Evolutionary conservation across 371 early-diverging fungal species (phyloP), one percentile per base, ranked within the genome.

Genomic region (Mortierella sp.): DNA sequence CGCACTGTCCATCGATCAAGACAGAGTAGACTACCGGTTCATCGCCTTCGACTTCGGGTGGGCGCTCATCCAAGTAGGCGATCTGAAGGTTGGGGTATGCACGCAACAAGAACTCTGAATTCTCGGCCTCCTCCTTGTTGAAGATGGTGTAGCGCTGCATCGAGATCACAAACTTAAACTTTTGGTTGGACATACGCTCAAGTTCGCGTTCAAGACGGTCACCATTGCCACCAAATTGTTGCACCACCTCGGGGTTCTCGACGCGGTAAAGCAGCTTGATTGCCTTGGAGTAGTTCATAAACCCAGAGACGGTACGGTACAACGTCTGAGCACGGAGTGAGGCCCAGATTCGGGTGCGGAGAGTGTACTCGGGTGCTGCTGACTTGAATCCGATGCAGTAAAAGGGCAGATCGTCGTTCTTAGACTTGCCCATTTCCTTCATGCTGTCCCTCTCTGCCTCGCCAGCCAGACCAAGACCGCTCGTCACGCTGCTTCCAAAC

Each of bases 271-370:
- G 88, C 3, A 96, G 89, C 81, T 95, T 94, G 81, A 97, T 92
- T 2, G 97, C 96, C 82, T 95, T 95, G 70, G 92, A 91, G 77
- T 97, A 97, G 83, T 97, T 97, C 97, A 97, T 96, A 81, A 97
- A 96, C 0, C 98, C 97, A 46, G 95, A 93, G 11, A 97, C 94
- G 4, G 97, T 97, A 54, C 97, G 95, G 78, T 95, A 97, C 70
- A 97, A 89, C 0, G 98, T 97, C 87, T 97, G 97, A 24, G 96
- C 94, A 41, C 97, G 93, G 11, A 97, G 89, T 0, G 97, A 97
- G 2, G 97, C 97, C 97, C 97, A 97, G 43, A 97, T 96, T 44
- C 97, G 94, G 8, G 96, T 97, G 58, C 97, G 93, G 46, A 97
- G 90, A 0, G 95, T 95, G 76, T 94, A 96, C 87, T 96, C 96